A percentile compares a stretch with the other conserved stretches of the same genome.
Conservation (phyloP, 352 stramenopile species). For the Thalassiosira mediterranea region DNA sequence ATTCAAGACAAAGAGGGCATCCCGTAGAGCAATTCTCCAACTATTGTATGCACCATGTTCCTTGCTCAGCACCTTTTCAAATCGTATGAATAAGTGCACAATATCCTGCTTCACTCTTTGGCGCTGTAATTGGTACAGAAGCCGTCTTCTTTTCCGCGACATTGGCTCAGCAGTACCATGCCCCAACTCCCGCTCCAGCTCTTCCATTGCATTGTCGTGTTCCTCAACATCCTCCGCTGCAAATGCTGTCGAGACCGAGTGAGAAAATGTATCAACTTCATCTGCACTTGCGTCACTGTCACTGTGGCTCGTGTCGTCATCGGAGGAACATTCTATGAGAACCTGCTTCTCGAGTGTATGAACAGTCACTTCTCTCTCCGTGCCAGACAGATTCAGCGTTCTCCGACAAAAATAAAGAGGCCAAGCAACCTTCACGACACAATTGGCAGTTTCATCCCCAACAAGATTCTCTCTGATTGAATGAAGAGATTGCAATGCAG, state of each 20-base stretch:
- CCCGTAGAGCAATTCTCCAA: constrained; percentile 13
- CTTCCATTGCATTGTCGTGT: not conserved
- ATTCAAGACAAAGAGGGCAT: constrained; percentile 35
- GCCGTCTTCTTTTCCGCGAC: not conserved
- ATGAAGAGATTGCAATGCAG: constrained; percentile 2
- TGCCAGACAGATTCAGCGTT: not conserved
- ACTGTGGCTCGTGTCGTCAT: not conserved
- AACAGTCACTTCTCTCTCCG: not conserved
- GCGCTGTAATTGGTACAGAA: not conserved
- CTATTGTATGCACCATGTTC: constrained; percentile 25
- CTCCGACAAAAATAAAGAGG: not conserved
- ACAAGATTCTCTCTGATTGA: not conserved
- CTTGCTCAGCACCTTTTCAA: constrained; percentile 22
- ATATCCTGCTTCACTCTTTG: constrained; percentile 38
- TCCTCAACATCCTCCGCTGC: constrained; percentile 2
- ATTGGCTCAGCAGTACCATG: not conserved
- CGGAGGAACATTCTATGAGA: not conserved
- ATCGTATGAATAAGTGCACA: constrained; percentile 28
- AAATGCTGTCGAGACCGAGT: too few species aligned
- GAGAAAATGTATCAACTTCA: constrained; percentile 1
- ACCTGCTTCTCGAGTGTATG: not conserved
- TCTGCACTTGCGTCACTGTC: not conserved
- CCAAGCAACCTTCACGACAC: not conserved
- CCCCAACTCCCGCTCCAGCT: not conserved
- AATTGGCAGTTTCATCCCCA: not conserved